Percentiles rank a stretch among this genome's conserved stretches.
These are phyloP conservation scores for Geotrichum aggregatum DNA, from an alignment of 1,139 yeast genomes.

Conservation along the genomic window DNA sequence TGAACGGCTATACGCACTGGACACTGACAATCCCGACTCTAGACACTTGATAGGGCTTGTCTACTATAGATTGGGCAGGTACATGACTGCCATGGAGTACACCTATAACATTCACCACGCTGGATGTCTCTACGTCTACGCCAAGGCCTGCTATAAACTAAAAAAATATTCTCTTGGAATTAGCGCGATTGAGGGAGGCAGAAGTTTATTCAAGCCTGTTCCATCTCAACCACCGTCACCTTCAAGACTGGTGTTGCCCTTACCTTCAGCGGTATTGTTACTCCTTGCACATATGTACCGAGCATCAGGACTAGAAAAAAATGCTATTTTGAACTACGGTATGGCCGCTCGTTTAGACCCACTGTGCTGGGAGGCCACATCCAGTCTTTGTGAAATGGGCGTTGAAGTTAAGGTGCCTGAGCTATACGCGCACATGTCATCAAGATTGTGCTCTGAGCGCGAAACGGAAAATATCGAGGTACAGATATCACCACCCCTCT, in stretches of 20 bases:
- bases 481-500: no score
- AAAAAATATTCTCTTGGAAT: conserved; percentile 62
- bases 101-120: conserved; percentile 46
- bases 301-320: conserved; percentile 56
- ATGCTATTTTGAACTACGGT: conserved; percentile 64
- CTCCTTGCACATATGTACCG: conserved; percentile 73
- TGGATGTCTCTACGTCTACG: conserved; percentile 71
- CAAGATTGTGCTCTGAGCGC: background rate
- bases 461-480: conserved; percentile 1
- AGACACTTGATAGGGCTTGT: conserved; percentile 62
- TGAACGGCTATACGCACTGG: conserved; percentile 63
- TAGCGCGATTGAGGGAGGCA: conserved; percentile 43
- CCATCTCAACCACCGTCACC: no score
- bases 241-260: conserved; percentile 11
- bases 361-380: conserved; percentile 81
- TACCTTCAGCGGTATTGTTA: conserved; percentile 40
- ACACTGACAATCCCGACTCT: conserved; percentile 50
- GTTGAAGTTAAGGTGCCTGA: conserved; percentile 58
- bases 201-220: conserved; percentile 5
- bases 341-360: conserved; percentile 71
- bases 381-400: conserved; percentile 60
- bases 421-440: conserved; percentile 44
- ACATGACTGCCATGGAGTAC: conserved; percentile 48
- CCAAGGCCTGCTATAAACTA: conserved; percentile 57
- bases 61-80: conserved; percentile 52